Evolutionary conservation across 768 basidiomycete genomes (phyloP).

Genomic region (Filobasidium floriforme): DNA sequence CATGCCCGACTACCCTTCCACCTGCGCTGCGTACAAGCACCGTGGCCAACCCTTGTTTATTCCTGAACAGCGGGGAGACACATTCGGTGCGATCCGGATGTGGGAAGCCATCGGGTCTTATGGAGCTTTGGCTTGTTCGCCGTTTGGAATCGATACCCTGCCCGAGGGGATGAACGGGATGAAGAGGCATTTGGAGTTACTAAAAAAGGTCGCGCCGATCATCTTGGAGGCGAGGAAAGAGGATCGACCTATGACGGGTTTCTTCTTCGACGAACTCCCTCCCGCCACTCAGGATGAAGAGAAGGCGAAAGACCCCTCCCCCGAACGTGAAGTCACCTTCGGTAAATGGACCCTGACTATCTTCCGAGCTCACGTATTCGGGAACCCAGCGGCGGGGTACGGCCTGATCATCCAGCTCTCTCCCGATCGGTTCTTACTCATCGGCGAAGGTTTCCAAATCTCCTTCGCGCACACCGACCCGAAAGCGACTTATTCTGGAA

Average conservation of each 20-base stretch:
- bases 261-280: slow-evolving; percentile 20
- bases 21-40: slow-evolving; percentile 14
- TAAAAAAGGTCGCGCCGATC: background rate
- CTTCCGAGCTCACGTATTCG: slow-evolving; percentile 4
- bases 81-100: slow-evolving; percentile 21
- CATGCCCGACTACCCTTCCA: slow-evolving; percentile 14
- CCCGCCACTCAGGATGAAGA: too few species aligned
- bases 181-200: slow-evolving; percentile 4
- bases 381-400: slow-evolving; percentile 18
- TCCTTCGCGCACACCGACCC: background rate
- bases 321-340: background rate
- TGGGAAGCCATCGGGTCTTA: slow-evolving; percentile 23
- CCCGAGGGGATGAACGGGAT: background rate
- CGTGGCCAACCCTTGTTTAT: slow-evolving; percentile 22
- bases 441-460: slow-evolving; percentile 21
- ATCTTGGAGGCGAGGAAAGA: slow-evolving; percentile 14
- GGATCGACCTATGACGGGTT: slow-evolving; percentile 12
- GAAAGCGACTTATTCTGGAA: slow-evolving; percentile 5
- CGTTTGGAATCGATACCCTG: slow-evolving; percentile 12
- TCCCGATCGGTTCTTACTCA: slow-evolving; percentile 9
- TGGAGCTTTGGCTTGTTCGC: slow-evolving; percentile 14
- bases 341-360: slow-evolving; percentile 17
- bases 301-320: slow-evolving; percentile 18
- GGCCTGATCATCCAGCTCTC: slow-evolving; percentile 18
- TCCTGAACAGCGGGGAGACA: slow-evolving; percentile 22